Evolutionary conservation across 1,284 basidiomycete genomes (phyloP).

Genomic region (Cutaneotrichosporon cavernicola): DNA sequence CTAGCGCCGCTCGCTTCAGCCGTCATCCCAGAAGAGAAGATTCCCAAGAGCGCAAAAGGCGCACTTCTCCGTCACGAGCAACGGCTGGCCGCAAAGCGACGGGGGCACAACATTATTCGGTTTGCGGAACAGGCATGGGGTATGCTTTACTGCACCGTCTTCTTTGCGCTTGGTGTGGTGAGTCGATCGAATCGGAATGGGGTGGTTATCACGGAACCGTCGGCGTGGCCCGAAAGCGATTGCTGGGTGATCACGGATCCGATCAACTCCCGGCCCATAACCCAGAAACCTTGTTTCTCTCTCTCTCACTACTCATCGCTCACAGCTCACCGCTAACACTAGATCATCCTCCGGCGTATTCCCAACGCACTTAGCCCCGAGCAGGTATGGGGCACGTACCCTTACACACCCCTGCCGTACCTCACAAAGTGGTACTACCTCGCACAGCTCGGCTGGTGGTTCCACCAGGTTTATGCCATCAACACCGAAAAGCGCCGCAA

Average conservation of each 20-base stretch:
- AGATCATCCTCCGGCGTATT: conserved; percentile 77
- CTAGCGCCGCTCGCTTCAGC: conserved; percentile 61
- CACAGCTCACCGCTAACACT: background rate
- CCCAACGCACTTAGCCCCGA: conserved; percentile 69
- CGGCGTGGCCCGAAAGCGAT: background rate
- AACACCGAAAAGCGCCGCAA: conserved; percentile 90
- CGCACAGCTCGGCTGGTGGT: conserved; percentile 85
- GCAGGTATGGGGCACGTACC: conserved; percentile 78
- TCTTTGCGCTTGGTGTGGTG: conserved; percentile 78
- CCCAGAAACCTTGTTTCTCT: background rate
- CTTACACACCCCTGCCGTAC: conserved; percentile 71
- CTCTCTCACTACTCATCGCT: background rate
- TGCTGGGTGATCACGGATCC: background rate
- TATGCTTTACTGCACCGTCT: conserved; percentile 72
- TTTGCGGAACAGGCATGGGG: conserved; percentile 97
- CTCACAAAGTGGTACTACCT: conserved; percentile 90
- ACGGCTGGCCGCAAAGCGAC: conserved; percentile 30
- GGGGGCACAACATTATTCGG: conserved; percentile 69
- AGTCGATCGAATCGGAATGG: conserved; percentile 51
- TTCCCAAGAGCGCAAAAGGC: conserved; percentile 8
- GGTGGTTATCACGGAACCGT: background rate
- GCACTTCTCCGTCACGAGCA: conserved; percentile 14
- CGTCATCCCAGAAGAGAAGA: conserved; percentile 10
- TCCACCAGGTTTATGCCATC: conserved; percentile 86
- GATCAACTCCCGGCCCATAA: too few relatives aligned